These are phyloP conservation scores for Eryngium alpinum DNA, from an alignment of 140 eudicot species.

Conservation along the genomic window DNA sequence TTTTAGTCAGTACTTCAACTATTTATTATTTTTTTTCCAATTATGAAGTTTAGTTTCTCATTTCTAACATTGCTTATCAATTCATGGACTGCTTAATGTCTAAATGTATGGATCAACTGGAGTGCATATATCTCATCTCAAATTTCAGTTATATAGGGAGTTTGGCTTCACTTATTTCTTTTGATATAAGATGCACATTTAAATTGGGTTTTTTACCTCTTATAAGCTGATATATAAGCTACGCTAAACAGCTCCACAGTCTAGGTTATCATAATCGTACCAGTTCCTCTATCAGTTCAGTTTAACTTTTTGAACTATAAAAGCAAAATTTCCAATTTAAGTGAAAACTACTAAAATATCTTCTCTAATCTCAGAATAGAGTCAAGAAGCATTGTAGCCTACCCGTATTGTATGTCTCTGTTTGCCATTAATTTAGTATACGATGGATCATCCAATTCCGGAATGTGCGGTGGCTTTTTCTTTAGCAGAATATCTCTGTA, in stretches of 20 bases:
- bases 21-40: too few species aligned
- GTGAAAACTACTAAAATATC: too few species aligned
- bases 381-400: constrained; percentile 1
- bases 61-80: background rate
- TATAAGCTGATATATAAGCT: too few species aligned
- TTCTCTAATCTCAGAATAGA: too few species aligned
- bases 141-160: too few species aligned
- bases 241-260: background rate
- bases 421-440: constrained; percentile 33
- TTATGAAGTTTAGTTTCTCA: too few species aligned
- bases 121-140: background rate
- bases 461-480: constrained; percentile 66
- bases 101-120: background rate
- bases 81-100: background rate
- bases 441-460: constrained; percentile 83
- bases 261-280: background rate
- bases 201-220: too few species aligned
- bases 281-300: background rate
- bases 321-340: background rate
- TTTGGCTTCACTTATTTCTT: too few species aligned
- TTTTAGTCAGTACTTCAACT: background rate
- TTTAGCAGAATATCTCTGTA: constrained; percentile 41
- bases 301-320: background rate
- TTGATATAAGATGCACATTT: too few species aligned
- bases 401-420: constrained; percentile 79